Evolutionary conservation across 306 rosid species (phyloP), one percentile per base, ranked within the genome.

Genomic region (Bauhinia variegata): DNA sequence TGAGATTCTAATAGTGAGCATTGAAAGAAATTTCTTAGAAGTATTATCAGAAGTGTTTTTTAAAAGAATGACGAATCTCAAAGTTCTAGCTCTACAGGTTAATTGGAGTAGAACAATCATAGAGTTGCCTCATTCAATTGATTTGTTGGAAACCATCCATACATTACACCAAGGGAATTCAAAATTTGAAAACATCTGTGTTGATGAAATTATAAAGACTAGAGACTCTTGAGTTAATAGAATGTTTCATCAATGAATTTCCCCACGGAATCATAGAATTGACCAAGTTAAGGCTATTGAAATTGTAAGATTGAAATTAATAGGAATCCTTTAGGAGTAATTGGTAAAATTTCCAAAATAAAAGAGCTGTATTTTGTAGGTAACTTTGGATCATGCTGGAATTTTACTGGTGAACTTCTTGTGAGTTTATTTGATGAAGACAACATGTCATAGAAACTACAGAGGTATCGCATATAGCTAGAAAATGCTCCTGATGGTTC

Each of bases 131-230:
- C 51, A 0, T 17, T 18, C 50, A 60, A 41, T 60, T 23, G 11
- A 41, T 11, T 39, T 12, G 2, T 5, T 36, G 6, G 9, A 36
- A 23, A 2, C 2, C 5, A 7, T 60, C 6, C 36, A 3, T 0
- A 5, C 15, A 4, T 4, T 60, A 28, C 0, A 11, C 16, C 11
- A 39, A 4, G 0, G 2, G 0, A 0, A 0, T 0, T 60, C 17
- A 5, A 4, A 11, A 1, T 60, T 60, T 6, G 16, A 0, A 7
- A 18, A 60, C 3, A 1, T 60, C 17, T 17, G 4, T 42, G 5
- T 1, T 60, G 51, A 16, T 6, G 41, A 41, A 19, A 8, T 0
- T 60, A 39, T 2, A 19, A 1, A 17, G 30, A 5, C 50, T 60
- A 11, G 65, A 60, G 17, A 19, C 6, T 11, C 15, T 60, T 0